Conservation (phyloP, 768 basidiomycete genomes). For the Rhodosporidiobolus odoratus region DNA sequence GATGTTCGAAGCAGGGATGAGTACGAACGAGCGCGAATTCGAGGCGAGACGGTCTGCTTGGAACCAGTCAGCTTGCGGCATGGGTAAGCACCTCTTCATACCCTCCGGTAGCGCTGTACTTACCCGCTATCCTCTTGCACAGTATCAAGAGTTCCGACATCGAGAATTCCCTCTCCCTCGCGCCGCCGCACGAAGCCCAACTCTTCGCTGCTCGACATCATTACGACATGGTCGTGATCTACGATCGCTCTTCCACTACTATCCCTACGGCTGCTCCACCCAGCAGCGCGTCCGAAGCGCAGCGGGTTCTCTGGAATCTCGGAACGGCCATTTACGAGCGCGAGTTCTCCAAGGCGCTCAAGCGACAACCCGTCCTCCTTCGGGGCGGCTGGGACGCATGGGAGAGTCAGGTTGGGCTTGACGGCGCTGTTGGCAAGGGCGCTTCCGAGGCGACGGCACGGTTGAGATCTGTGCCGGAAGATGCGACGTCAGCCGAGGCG, state of each 20-base stretch:
- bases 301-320: conserved; percentile 46
- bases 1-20: conserved; percentile 76
- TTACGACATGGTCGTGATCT: conserved; percentile 81
- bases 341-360: conserved; percentile 61
- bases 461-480: background rate
- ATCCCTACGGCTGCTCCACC: conserved; percentile 54
- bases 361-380: conserved; percentile 70
- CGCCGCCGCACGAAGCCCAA: conserved; percentile 63
- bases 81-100: conserved; percentile 53
- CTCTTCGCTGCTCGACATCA: conserved; percentile 80
- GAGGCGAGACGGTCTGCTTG: conserved; percentile 65
- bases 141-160: conserved; percentile 65
- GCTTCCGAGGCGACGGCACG: conserved; percentile 11
- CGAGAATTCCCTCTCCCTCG: conserved; percentile 67
- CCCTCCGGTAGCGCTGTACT: background rate
- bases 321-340: conserved; percentile 66
- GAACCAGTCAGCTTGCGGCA: conserved; percentile 72
- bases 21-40: conserved; percentile 69
- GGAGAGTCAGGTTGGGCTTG: conserved; percentile 56
- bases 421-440: conserved; percentile 39
- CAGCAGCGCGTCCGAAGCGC: conserved; percentile 49
- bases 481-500: background rate
- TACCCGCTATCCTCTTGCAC: conserved; percentile 8
- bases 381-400: conserved; percentile 80
- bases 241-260: conserved; percentile 58